Percentiles rank a stretch among this genome's conserved stretches.
These are phyloP conservation scores for Pseudogymnoascus sp. DNA, from an alignment of 2,329 filamentous ascomycete species.

Conservation along the genomic window DNA sequence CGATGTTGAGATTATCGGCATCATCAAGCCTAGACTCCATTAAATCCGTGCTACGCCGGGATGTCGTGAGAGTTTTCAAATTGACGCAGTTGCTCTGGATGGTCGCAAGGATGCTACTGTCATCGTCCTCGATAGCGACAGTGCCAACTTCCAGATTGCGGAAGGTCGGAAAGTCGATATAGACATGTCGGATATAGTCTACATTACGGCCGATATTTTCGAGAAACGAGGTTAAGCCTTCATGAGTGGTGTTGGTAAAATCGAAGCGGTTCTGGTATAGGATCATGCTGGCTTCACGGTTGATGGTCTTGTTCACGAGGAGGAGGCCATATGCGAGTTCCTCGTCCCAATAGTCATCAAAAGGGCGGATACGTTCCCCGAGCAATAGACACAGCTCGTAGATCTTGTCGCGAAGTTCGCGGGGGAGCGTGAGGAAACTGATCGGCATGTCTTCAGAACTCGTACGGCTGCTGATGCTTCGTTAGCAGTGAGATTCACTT, in stretches of 20 bases:
- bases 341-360: neutral
- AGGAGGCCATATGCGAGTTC: conserved; percentile 13
- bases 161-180: conserved; percentile 17
- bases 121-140: conserved; percentile 12
- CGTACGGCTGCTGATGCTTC: too few species aligned
- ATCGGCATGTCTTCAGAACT: neutral
- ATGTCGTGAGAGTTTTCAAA: conserved; percentile 17
- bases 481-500: too few species aligned
- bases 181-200: conserved; percentile 16
- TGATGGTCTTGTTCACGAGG: conserved; percentile 17
- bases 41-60: conserved; percentile 3
- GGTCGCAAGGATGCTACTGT: conserved; percentile 13
- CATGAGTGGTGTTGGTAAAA: conserved; percentile 7
- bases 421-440: conserved; percentile 11
- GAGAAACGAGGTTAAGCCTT: conserved; percentile 16
- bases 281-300: conserved; percentile 19
- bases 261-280: conserved; percentile 22
- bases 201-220: conserved; percentile 18
- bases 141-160: conserved; percentile 10
- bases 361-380: neutral
- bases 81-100: conserved; percentile 18
- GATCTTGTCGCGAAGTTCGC: conserved; percentile 12
- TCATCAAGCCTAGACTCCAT: conserved; percentile 7
- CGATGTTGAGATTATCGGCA: conserved; percentile 11
- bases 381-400: conserved; percentile 10